Percentiles rank a stretch among this genome's conserved stretches.
These are phyloP conservation scores for Boletus reticuloceps DNA, from an alignment of 768 basidiomycete species.

Conservation along the genomic window DNA sequence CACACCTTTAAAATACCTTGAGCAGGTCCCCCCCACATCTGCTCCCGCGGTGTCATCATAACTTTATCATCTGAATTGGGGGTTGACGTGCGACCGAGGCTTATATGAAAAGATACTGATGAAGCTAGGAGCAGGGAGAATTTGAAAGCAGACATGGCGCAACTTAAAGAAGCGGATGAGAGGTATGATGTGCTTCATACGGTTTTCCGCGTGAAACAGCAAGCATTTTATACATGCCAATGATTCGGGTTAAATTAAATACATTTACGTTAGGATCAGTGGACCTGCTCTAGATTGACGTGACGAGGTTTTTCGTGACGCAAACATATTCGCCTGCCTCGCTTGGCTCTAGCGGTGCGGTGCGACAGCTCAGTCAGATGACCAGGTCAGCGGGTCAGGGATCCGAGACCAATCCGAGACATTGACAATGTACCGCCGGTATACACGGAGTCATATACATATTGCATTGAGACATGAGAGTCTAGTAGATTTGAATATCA, in stretches of 20 bases:
- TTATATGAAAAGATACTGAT: constrained; percentile 2
- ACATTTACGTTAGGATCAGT: neutral
- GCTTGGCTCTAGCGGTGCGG: neutral
- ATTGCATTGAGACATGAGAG: neutral
- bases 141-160: constrained; percentile 9
- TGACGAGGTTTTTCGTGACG: neutral
- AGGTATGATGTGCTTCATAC: too few relatives aligned
- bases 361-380: too few relatives aligned
- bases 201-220: too few relatives aligned
- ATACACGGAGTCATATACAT: too few relatives aligned
- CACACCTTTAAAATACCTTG: neutral
- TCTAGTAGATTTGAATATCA: too few relatives aligned
- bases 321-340: neutral
- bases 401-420: neutral
- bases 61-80: constrained; percentile 2
- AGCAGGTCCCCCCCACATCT: constrained; percentile 1
- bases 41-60: neutral
- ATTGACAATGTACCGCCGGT: too few relatives aligned
- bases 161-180: neutral
- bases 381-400: neutral
- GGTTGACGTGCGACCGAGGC: neutral
- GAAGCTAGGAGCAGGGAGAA: constrained; percentile 7
- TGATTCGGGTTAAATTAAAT: neutral
- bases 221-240: too few relatives aligned
- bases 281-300: neutral